A percentile compares a stretch with the other conserved stretches of the same genome.
phyloP scores from a whole-genome alignment of 2,329 filamentous ascomycete genomes.

The Ophioceras dolichostomum region DNA sequence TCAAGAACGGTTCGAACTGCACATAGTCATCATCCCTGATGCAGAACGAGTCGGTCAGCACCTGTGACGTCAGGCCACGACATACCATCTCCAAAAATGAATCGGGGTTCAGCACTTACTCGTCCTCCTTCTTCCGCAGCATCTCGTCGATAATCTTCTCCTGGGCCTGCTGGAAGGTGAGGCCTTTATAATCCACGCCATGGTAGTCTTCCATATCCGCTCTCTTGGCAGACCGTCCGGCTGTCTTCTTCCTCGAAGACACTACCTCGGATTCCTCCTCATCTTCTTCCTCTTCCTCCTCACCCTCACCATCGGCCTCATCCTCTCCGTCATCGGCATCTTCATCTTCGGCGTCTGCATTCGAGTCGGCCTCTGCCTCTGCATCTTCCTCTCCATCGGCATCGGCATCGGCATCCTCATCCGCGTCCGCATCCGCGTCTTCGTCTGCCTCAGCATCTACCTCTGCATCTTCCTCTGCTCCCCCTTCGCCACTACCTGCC shows the following conservation, averaged over 20 bases:
- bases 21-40: constrained; percentile 43
- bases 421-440: constrained; percentile 15
- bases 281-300: constrained; percentile 11
- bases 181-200: constrained; percentile 51
- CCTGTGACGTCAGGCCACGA: too few species aligned
- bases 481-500: not conserved
- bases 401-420: constrained; percentile 14
- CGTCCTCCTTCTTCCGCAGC: constrained; percentile 53
- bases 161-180: constrained; percentile 74
- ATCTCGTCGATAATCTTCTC: constrained; percentile 73
- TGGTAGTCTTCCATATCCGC: constrained; percentile 43
- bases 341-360: constrained; percentile 9
- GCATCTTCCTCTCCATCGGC: constrained; percentile 12
- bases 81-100: constrained; percentile 10
- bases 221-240: constrained; percentile 21
- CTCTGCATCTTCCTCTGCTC: not conserved
- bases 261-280: constrained; percentile 7
- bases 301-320: constrained; percentile 15
- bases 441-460: constrained; percentile 4
- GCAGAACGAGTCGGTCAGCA: too few species aligned
- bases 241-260: constrained; percentile 10
- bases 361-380: constrained; percentile 7
- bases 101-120: constrained; percentile 26
- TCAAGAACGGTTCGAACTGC: constrained; percentile 62
- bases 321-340: constrained; percentile 7